These are phyloP conservation scores for Solanum hybrid DNA, from an alignment of 305 asterid genomes.

Conservation along the genomic window DNA sequence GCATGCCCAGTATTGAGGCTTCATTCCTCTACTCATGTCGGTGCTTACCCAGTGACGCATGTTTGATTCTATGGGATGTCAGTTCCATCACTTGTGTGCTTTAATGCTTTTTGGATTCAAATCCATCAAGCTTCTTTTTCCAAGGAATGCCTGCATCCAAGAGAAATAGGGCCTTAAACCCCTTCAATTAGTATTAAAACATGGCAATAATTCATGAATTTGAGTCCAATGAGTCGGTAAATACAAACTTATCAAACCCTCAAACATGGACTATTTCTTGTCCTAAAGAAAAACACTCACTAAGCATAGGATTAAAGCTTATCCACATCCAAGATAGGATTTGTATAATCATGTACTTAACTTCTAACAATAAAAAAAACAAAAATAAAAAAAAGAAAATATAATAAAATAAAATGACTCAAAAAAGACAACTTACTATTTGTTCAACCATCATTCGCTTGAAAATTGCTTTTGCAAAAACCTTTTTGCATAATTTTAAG, in stretches of 20 bases:
- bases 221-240: neutral
- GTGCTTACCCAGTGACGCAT: too few relatives aligned
- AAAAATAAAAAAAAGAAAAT: rapidly evolving
- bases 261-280: neutral
- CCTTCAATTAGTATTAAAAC: neutral
- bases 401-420: neutral
- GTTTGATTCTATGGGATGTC: neutral
- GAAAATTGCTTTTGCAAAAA: neutral
- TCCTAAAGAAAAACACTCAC: neutral
- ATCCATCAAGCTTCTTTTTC: neutral
- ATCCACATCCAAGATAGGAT: neutral
- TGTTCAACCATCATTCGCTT: neutral
- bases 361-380: neutral
- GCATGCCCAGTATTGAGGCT: too few relatives aligned
- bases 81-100: neutral
- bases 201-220: neutral
- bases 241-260: neutral
- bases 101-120: neutral
- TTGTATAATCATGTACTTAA: too few relatives aligned
- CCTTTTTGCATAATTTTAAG: neutral
- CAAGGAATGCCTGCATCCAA: neutral
- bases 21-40: too few relatives aligned
- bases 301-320: neutral
- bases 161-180: neutral
- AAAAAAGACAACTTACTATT: neutral